These are phyloP conservation scores for Senna tora DNA, from an alignment of 306 rosid species.

Conservation along the genomic window DNA sequence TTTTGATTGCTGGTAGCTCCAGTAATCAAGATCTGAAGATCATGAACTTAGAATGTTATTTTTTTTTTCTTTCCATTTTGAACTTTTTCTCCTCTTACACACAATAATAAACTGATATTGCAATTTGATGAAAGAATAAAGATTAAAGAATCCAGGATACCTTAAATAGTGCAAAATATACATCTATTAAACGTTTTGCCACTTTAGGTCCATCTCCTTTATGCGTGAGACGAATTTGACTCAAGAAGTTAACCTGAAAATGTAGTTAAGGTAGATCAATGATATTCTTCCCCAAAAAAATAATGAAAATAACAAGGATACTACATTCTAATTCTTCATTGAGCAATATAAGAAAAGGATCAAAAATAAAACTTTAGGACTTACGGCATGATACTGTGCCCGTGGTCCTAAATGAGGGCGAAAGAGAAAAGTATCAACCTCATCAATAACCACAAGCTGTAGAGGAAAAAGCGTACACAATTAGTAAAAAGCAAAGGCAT, in stretches of 20 bases:
- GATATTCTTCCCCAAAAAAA: no score
- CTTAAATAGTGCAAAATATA: slow-evolving; percentile 93
- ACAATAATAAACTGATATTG: background rate
- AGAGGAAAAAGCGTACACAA: slow-evolving; percentile 13
- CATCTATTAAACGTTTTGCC: slow-evolving; percentile 89
- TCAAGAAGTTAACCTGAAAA: slow-evolving; percentile 85
- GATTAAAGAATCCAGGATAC: slow-evolving; percentile 37
- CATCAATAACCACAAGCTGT: slow-evolving; percentile 88
- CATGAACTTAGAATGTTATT: slow-evolving; percentile 24
- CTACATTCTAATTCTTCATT: no score
- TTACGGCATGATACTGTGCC: slow-evolving; percentile 90
- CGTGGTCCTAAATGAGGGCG: slow-evolving; percentile 86
- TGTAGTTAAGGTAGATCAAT: slow-evolving; percentile 29
- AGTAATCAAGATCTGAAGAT: slow-evolving; percentile 73
- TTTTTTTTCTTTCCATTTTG: background rate
- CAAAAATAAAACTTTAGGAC: slow-evolving; percentile 35
- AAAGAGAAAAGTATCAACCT: slow-evolving; percentile 95
- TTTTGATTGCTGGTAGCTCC: slow-evolving; percentile 55
- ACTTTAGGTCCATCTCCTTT: slow-evolving; percentile 93
- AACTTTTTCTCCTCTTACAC: background rate
- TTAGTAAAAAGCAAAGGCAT: slow-evolving; percentile 17
- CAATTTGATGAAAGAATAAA: slow-evolving; percentile 3
- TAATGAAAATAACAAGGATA: no score
- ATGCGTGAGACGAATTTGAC: slow-evolving; percentile 79
- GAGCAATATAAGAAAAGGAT: slow-evolving; percentile 1